Base-by-base conservation (phyloP, 441 rosid species). In the Arabidopsis lyrata region DNA sequence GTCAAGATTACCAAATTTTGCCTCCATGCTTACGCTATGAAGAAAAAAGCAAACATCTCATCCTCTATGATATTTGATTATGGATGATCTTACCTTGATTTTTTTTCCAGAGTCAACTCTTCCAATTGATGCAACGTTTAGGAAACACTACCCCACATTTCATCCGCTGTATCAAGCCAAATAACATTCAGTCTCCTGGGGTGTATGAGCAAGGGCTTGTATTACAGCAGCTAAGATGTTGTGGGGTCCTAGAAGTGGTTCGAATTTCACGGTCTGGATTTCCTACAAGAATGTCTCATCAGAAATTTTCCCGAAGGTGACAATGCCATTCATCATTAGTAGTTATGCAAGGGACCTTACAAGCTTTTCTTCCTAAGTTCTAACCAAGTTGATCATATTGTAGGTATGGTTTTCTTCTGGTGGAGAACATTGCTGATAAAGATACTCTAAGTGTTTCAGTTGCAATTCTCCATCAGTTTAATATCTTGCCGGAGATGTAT, bases 231-330 rank as follows among this genome's bases (percentile, higher is more conserved):
- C 80, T 96, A 82, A 85, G 97, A 82, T 96, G 99, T 74, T 96
- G 99, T 70, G 99, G 99, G 55, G 98, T 96, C 78, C 84, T 96
- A 11, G 99, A 96, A 84, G 98, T 96, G 16, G 99, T 96, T 81
- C 95, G 99, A 38, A 91, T 96, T 67, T 96, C 99, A 16, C 87
- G 99, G 72, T 93, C 95, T 70, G 99, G 99, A 61, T 96, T 88
- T 82, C 99, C 99, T 72, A 96, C 99, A 29, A 90, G 98, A 87
- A 82, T 96, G 94, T 82, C 96, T 63, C 99, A 93, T 78, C 95
- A 93, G 81, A 96, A 96, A 85, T 93, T 96, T 81, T 88, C 98
- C 24, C 82, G 92, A 83, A 96, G 99, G 98, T 93, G 75, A 75
- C 70, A 15, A 32, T 9, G 42, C 32, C 64, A 59, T 61, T 15